phyloP scores from a whole-genome alignment of 2,329 filamentous ascomycete genomes.

The Laburnicola sp. region DNA sequence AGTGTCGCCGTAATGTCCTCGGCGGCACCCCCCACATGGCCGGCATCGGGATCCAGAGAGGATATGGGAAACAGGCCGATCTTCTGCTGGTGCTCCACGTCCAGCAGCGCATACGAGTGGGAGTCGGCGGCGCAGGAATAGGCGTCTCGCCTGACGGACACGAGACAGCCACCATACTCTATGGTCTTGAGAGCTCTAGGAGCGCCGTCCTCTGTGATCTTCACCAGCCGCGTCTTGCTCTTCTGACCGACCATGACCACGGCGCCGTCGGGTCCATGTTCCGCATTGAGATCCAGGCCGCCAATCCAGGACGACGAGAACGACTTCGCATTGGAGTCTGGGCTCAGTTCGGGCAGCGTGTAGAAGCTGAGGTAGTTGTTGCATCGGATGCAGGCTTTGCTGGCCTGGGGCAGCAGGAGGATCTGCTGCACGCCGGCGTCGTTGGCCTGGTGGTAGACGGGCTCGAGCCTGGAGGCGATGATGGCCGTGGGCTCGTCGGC shows the following conservation, averaged over 20 bases:
- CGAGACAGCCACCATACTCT: conserved; percentile 79
- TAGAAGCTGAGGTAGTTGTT: conserved; percentile 96
- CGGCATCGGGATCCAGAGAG: conserved; percentile 70
- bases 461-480: conserved; percentile 55
- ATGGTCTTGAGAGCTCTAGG: conserved; percentile 77
- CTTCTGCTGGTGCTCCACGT: conserved; percentile 90
- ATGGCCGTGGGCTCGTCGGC: conserved; percentile 69
- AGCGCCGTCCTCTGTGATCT: conserved; percentile 73
- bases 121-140: conserved; percentile 92
- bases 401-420: conserved; percentile 76
- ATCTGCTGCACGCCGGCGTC: conserved; percentile 85
- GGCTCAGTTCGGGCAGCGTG: conserved; percentile 88
- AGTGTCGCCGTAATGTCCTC: conserved; percentile 57
- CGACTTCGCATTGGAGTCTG: conserved; percentile 77
- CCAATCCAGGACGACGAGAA: conserved; percentile 91
- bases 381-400: conserved; percentile 91
- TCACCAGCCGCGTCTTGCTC: conserved; percentile 79
- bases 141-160: conserved; percentile 76
- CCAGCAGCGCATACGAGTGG: conserved; percentile 84
- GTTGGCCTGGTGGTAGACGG: conserved; percentile 53
- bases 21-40: conserved; percentile 63
- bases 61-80: conserved; percentile 95
- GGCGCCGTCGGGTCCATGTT: conserved; percentile 53
- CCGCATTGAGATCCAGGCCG: conserved; percentile 70
- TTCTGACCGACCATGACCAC: conserved; percentile 80